Base-by-base conservation (phyloP, 2,329 filamentous ascomycete genomes). In the Cercospora citrullina region DNA sequence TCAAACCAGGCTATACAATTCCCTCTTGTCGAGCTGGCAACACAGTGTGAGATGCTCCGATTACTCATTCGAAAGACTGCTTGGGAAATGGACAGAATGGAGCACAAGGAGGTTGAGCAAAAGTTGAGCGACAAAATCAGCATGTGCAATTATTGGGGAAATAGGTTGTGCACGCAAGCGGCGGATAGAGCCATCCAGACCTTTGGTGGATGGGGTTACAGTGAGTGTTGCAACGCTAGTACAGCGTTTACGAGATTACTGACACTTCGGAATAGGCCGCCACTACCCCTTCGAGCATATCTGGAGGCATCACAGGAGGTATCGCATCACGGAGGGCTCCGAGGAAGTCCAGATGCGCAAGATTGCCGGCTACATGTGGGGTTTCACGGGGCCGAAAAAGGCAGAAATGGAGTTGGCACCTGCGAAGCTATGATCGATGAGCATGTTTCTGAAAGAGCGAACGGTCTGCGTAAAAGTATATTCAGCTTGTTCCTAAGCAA, bases 261-360 rank as follows among this genome's bases (percentile, higher is more conserved):
- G 30, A 55, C n/a, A 16, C 4, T 58, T 33, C 16, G 14, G 18
- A 26, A 30, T 6, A 69, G 64, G 61, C 48, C 79, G 86, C 42
- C 85, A 87, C 68, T 82, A 83, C 69, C 86, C 86, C 0, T 89
- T 90, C 72, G 87, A 89, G 77, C 87, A 89, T 71, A 89, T 89
- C 60, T 89, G 87, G 84, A 81, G 87, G 61, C 87, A 89, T 78
- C 88, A 89, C 76, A 79, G 87, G 48, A 80, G 86, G 26, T 89
- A 89, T 73, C 78, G 87, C 39, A 90, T 89, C 69, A 89, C 87
- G 0, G 87, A 89, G 75, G 87, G 87, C 0, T 87, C 85, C 64
- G 87, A 89, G 75, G 87, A 89, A 79, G 87, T 89, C 62, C 87
- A 89, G 77, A 89, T 89, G 84, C 80, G 87, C n/a, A 89, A 88